phyloP scores from a whole-genome alignment of 2,329 filamentous ascomycete species.

The Fusarium concolor region DNA sequence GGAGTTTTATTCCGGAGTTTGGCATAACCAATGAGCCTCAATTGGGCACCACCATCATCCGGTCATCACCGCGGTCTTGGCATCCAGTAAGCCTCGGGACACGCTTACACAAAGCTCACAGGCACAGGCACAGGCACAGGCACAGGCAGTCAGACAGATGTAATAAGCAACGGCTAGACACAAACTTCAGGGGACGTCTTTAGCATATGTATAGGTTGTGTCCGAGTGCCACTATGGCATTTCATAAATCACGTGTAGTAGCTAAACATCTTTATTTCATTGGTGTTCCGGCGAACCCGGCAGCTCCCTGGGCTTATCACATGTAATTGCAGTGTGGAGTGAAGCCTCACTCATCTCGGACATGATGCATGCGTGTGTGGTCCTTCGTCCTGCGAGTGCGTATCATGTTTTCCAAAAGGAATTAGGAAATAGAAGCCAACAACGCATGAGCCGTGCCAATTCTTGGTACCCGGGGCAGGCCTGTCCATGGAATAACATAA shows the following conservation, averaged over 20 bases:
- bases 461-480: slow-evolving; percentile 33
- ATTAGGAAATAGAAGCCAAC: slow-evolving; percentile 1
- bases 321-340: slow-evolving; percentile 49
- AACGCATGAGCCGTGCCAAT: slow-evolving; percentile 28
- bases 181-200: slow-evolving; percentile 26
- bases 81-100: slow-evolving; percentile 36
- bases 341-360: slow-evolving; percentile 39
- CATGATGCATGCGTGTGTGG: slow-evolving; percentile 20
- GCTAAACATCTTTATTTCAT: slow-evolving; percentile 16
- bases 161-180: slow-evolving; percentile 29
- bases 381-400: slow-evolving; percentile 25
- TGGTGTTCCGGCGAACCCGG: slow-evolving; percentile 34
- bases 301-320: slow-evolving; percentile 53
- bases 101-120: slow-evolving; percentile 5
- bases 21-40: slow-evolving; percentile 24
- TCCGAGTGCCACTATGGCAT: neutral
- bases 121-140: slow-evolving; percentile 17
- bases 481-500: slow-evolving; percentile 22
- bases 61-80: slow-evolving; percentile 31
- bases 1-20: slow-evolving; percentile 13
- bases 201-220: neutral
- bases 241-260: slow-evolving; percentile 38
- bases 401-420: slow-evolving; percentile 22
- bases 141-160: slow-evolving; percentile 16
- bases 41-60: slow-evolving; percentile 22